These are phyloP conservation scores for Evernia prunastri DNA, from an alignment of 495 filamentous ascomycete species.

Conservation along the genomic window DNA sequence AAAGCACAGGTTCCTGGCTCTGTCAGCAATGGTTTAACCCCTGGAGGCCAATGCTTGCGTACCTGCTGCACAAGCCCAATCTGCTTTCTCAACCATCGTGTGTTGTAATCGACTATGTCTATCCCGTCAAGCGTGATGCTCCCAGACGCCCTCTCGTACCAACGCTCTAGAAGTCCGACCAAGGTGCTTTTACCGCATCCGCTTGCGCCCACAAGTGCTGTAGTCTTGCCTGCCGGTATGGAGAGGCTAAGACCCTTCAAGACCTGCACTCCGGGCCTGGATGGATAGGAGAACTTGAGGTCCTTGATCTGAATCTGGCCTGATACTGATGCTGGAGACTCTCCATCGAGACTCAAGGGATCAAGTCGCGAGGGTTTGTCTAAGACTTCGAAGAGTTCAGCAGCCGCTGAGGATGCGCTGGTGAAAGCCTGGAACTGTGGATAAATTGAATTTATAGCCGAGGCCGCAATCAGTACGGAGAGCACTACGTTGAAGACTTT, in stretches of 20 bases:
- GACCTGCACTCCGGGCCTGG: neutral
- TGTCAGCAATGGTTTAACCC: too few relatives aligned
- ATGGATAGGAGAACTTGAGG: neutral
- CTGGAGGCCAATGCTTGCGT: neutral
- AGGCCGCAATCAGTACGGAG: neutral
- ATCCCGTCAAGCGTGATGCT: constrained; percentile 63
- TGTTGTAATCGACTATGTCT: constrained; percentile 70
- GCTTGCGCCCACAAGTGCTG: neutral
- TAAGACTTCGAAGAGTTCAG: neutral
- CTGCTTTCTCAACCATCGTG: constrained; percentile 81
- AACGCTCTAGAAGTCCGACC: constrained; percentile 56
- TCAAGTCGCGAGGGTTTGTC: neutral
- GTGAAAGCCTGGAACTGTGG: neutral
- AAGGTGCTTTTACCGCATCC: constrained; percentile 40
- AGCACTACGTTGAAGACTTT: neutral
- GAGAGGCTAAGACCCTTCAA: neutral
- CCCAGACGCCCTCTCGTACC: constrained; percentile 44
- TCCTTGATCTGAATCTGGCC: neutral
- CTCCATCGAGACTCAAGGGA: neutral
- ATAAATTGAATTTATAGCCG: neutral
- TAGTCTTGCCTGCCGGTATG: neutral
- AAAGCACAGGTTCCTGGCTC: constrained; percentile 59
- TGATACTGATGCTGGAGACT: neutral
- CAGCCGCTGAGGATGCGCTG: neutral
- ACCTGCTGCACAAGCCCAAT: constrained; percentile 67